phyloP scores from a whole-genome alignment of 345 rosid genomes.

The Limnanthes douglasii region DNA sequence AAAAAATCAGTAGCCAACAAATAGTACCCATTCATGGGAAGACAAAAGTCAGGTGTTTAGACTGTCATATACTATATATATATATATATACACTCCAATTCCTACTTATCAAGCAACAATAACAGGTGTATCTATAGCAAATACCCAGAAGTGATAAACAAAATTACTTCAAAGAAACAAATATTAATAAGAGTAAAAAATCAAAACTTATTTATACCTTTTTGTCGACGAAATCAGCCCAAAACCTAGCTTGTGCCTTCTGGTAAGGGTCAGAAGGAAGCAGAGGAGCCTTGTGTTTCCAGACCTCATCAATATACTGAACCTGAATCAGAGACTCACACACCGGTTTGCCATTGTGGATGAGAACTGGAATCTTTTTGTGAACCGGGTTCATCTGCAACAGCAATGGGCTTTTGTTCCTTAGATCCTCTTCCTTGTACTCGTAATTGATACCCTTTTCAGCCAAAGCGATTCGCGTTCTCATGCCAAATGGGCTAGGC shows the following conservation, averaged over 20 bases:
- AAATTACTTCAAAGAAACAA: no score
- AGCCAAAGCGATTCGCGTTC: slow-evolving; percentile 6
- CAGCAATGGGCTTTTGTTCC: slow-evolving; percentile 8
- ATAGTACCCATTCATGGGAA: no score
- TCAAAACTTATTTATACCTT: not conserved
- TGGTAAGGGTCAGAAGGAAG: slow-evolving; percentile 9
- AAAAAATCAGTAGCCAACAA: no score
- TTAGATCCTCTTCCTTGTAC: slow-evolving; percentile 9
- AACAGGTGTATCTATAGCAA: no score
- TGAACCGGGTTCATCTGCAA: slow-evolving; percentile 10
- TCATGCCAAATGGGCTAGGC: slow-evolving; percentile 11
- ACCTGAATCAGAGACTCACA: slow-evolving; percentile 7
- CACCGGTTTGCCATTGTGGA: slow-evolving; percentile 6
- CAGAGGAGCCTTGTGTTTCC: not conserved
- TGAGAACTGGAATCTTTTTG: slow-evolving; percentile 9
- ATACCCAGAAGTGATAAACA: no score
- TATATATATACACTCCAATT: no score
- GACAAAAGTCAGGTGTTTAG: no score
- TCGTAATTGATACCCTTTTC: slow-evolving; percentile 9
- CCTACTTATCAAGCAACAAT: no score
- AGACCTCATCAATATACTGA: slow-evolving; percentile 8
- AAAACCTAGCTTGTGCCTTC: slow-evolving; percentile 12
- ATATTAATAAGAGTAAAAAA: no score
- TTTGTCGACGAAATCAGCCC: slow-evolving; percentile 10
- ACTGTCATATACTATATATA: no score